These are phyloP conservation scores for Quercus alba DNA, from an alignment of 306 rosid species.

Conservation along the genomic window DNA sequence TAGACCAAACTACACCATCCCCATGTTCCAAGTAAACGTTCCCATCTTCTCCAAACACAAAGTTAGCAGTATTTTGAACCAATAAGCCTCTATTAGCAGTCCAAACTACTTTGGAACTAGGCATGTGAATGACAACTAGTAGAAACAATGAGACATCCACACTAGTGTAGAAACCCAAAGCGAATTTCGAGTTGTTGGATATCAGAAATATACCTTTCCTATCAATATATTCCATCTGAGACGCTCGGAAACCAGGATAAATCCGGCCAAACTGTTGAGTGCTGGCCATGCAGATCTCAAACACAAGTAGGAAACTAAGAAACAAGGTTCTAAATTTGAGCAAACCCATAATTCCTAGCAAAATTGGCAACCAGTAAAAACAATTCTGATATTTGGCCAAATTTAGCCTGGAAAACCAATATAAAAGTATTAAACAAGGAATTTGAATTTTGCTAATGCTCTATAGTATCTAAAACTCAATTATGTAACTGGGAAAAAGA, in stretches of 20 bases:
- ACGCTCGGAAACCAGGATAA: slow-evolving; percentile 34
- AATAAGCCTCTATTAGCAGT: slow-evolving; percentile 30
- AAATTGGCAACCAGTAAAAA: neutral
- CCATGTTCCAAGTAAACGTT: slow-evolving; percentile 13
- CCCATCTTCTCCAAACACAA: slow-evolving; percentile 28
- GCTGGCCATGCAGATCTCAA: slow-evolving; percentile 17
- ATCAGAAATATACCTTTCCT: slow-evolving; percentile 28
- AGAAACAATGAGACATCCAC: slow-evolving; percentile 19
- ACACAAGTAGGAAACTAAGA: slow-evolving; percentile 3
- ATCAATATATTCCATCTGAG: slow-evolving; percentile 20
- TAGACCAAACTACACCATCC: slow-evolving; percentile 21
- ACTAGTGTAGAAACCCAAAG: slow-evolving; percentile 28
- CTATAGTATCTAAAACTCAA: neutral
- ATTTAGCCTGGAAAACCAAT: neutral
- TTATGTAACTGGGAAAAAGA: neutral
- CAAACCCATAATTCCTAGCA: neutral
- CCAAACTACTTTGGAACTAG: slow-evolving; percentile 30
- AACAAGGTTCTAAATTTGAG: neutral
- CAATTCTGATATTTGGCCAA: neutral
- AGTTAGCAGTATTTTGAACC: slow-evolving; percentile 2
- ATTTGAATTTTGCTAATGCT: neutral
- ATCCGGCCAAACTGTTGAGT: slow-evolving; percentile 17
- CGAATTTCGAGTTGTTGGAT: slow-evolving; percentile 27
- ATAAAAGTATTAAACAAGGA: neutral
- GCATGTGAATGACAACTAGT: slow-evolving; percentile 30